Evolutionary conservation across 2,329 filamentous ascomycete genomes (phyloP), one percentile per base, ranked within the genome.

Genomic region (Lecanicillium sp.): DNA sequence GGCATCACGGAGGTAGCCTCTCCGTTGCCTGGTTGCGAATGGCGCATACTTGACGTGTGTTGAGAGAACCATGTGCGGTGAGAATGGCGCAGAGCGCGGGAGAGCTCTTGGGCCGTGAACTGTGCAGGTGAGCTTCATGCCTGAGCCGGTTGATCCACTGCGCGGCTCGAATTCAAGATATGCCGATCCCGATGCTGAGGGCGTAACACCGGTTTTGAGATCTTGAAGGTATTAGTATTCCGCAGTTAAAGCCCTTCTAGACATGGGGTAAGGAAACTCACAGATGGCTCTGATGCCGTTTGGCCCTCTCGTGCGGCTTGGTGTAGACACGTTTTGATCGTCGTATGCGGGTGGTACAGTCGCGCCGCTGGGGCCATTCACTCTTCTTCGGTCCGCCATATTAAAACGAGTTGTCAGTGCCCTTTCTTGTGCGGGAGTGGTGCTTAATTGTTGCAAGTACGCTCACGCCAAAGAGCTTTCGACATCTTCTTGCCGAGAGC

Each of bases 31-130:
- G 5, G 87, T 87, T 3, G 92, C 90, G 57, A 98, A 98, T 0
- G 92, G 89, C 1, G 92, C 89, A 58, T 94, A 97, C 65, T 97
- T 98, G 56, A 98, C 84, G 50, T 95, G 87, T 3, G 90, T 94
- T 12, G 85, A 87, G 37, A 98, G 75, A 32, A 96, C 82, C 47
- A 97, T 79, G 52, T 95, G 89, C 9, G 92, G 87, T 37, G 87
- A 92, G 65, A 96, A 98, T 2, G 87, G 83, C 19, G 87, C 87
- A 40, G 86, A 94, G 56, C 88, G 80, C 22, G 90, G 89, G 30
- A 98, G 74, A 17, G 92, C 88, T 49, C 89, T 81, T 4, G 92
- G 92, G 2, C 92, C 92, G 63, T 97, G 90, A 39, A 97, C 87
- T 10, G 87, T 89, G 60, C 89, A 95, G 46, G 83, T 85, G 44